Conservation (phyloP, 306 rosid species). For the Prunus mongolica region DNA sequence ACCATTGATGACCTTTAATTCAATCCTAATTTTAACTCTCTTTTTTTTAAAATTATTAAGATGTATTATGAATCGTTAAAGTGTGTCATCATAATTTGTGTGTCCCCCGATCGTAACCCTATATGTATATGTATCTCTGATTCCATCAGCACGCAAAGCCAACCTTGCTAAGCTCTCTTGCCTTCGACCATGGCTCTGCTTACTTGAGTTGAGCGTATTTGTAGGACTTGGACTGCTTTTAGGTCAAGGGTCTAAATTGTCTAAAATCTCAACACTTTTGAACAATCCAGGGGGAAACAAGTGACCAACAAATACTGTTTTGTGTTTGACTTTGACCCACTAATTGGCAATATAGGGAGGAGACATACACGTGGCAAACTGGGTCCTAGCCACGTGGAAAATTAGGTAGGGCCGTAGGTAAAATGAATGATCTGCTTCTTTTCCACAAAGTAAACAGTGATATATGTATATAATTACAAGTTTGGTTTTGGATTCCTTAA, state of each 20-base stretch:
- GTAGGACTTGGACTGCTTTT: conserved; percentile 7
- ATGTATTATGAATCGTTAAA: no score
- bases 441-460: neutral
- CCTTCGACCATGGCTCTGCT: neutral
- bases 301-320: neutral
- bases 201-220: neutral
- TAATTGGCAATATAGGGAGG: neutral
- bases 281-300: neutral
- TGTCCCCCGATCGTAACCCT: neutral
- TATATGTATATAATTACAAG: neutral
- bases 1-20: neutral
- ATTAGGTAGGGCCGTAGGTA: neutral
- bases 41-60: no score
- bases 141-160: neutral
- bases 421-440: neutral
- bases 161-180: neutral
- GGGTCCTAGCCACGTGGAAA: neutral
- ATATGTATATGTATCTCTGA: neutral
- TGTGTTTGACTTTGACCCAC: conserved; percentile 2
- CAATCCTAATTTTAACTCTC: neutral
- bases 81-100: no score
- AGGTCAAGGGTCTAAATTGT: neutral
- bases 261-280: neutral
- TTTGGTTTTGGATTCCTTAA: conserved; percentile 12
- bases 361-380: neutral